Base-by-base conservation (phyloP, 768 basidiomycete species). In the Lactarius deliciosus region DNA sequence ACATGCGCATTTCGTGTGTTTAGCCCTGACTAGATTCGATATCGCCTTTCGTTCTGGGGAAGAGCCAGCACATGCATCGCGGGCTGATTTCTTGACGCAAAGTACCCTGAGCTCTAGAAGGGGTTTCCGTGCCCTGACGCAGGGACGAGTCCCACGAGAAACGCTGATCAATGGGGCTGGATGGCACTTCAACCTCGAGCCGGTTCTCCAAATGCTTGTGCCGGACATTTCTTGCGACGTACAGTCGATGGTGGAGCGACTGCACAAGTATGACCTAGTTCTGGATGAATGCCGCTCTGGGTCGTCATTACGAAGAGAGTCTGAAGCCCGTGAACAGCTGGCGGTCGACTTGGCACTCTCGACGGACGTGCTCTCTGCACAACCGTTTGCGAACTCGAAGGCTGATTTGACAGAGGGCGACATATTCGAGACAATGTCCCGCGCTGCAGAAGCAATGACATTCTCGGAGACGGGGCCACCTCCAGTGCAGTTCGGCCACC, bases 291-390 rank as follows among this genome's bases (percentile, higher is more conserved):
- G 83, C 20, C 77, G 77, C n/a, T 74, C 83, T 7, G 73, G 73
- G 0, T 61, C 74, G 50, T 83, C 83, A 11, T 69, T 81, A 10
- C 79, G 78, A 64, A 79, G 80, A 68, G 85, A 90, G 73, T 75
- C 75, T 11, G 80, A 82, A 57, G 85, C 88, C 4, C 80, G 84
- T 28, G 83, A 89, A 65, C 84, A 88, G 71, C 74, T 93, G 3
- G 80, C 82, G 28, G 71, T 89, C 43, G 90, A 93, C 74, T 77
- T 93, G 38, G 75, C 79, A 20, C 77, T 92, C 38, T 86, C 89
- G 2, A 76, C 76, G 6, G 80, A 86, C 69, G 77, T 89, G n/a
- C 89, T 83, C 70, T 85, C 86, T 16, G 72, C 80, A 6, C 78
- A 77, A 10, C 70, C 79, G 13, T 76, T 87, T 62, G 64, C 75